Evolutionary conservation across 176 grass and related monocot species (phyloP).

Genomic region (Puccinellia tenuiflora): DNA sequence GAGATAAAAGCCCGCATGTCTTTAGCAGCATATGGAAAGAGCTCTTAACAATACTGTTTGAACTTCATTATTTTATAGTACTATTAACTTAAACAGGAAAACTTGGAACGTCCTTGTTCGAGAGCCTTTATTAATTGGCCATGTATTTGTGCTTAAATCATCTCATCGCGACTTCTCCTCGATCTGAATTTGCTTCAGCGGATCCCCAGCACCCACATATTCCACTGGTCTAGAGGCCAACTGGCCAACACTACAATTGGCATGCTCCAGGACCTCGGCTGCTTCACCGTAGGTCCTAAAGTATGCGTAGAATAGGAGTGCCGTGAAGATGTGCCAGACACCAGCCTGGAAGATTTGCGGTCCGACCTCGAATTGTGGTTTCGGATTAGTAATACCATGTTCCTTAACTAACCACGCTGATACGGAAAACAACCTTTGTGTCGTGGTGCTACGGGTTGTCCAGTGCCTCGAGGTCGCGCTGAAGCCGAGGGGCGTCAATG

Average conservation of each 20-base stretch:
- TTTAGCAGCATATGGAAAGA: background rate
- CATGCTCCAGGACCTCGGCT: slow-evolving; percentile 2
- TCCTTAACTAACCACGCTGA: too few relatives aligned
- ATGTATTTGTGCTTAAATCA: too few relatives aligned
- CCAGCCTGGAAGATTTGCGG: slow-evolving; percentile 40
- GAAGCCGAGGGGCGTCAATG: too few relatives aligned
- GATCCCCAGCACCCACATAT: background rate
- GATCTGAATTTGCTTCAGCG: background rate
- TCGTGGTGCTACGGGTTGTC: too few relatives aligned
- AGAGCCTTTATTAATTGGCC: too few relatives aligned
- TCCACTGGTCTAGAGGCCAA: slow-evolving; percentile 19
- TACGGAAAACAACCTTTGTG: too few relatives aligned
- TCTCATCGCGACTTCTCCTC: background rate
- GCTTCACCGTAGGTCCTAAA: too few relatives aligned
- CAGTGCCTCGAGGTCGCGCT: too few relatives aligned
- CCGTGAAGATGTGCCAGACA: slow-evolving; percentile 6
- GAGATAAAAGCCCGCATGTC: background rate
- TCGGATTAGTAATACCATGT: too few relatives aligned
- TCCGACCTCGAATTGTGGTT: too few relatives aligned
- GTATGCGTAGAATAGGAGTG: slow-evolving; percentile 1
- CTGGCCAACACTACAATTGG: background rate
- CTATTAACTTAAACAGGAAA: background rate
- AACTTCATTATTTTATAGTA: slow-evolving; percentile 15
- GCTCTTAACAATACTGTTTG: slow-evolving; percentile 27
- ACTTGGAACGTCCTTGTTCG: too few relatives aligned